Evolutionary conservation across 306 rosid species (phyloP).

Genomic region (Fragaria ananassa): DNA sequence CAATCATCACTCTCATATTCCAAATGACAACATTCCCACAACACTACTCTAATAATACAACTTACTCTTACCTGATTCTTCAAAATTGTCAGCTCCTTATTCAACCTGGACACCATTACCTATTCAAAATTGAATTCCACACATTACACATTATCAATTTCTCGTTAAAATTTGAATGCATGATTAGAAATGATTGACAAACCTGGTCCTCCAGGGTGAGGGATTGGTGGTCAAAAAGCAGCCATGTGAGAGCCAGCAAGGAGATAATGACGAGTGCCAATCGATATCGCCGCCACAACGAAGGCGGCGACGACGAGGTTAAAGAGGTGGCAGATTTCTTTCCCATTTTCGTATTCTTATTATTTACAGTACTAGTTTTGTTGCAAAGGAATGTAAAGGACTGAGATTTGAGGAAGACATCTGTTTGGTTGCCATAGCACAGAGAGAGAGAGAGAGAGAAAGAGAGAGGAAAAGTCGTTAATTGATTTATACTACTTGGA

Average conservation of each 20-base stretch:
- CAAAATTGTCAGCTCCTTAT: conserved; percentile 36
- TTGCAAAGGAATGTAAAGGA: not conserved
- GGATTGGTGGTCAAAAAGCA: conserved; percentile 34
- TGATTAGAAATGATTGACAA: not conserved
- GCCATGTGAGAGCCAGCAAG: conserved; percentile 33
- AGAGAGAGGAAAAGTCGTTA: not conserved
- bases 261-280: conserved; percentile 29
- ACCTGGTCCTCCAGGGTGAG: conserved; percentile 31
- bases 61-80: conserved; percentile 28
- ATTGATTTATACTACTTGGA: not conserved
- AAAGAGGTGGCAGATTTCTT: conserved; percentile 16
- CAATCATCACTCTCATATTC: not conserved
- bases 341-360: conserved; percentile 25
- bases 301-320: conserved; percentile 23
- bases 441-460: not conserved
- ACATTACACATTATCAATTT: not conserved
- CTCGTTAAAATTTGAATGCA: not conserved
- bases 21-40: not conserved
- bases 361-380: not conserved
- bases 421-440: not conserved
- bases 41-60: conserved; percentile 6
- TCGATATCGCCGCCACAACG: conserved; percentile 30
- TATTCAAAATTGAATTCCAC: conserved; percentile 10
- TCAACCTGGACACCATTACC: conserved; percentile 42
- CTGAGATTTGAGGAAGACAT: conserved; percentile 4